Percentiles rank a stretch among this genome's conserved stretches.
Evolutionary conservation across 169 alveolate genomes (phyloP).

Genomic region (Plasmodium berghei): DNA sequence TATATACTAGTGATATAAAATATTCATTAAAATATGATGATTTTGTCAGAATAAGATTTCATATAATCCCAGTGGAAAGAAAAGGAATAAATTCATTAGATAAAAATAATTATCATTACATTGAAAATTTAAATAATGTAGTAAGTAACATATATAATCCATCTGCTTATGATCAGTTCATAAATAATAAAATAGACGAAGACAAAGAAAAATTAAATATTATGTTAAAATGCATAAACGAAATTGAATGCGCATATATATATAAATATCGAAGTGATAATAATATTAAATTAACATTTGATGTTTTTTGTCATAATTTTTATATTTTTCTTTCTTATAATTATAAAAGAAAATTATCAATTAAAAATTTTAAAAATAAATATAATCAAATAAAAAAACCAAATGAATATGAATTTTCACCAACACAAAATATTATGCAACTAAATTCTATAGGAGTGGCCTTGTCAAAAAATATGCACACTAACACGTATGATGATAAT

Average conservation of each 20-base stretch:
- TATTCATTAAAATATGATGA: slow-evolving; percentile 57
- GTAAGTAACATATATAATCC: slow-evolving; percentile 48
- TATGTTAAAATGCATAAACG: slow-evolving; percentile 49
- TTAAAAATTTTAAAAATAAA: slow-evolving; percentile 42
- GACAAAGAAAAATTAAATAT: slow-evolving; percentile 59
- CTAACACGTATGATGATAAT: neutral
- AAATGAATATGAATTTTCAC: slow-evolving; percentile 16
- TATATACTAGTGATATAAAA: slow-evolving; percentile 69
- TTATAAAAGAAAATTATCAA: slow-evolving; percentile 44
- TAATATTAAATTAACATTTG: slow-evolving; percentile 72
- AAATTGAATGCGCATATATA: slow-evolving; percentile 72
- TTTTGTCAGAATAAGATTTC: slow-evolving; percentile 63
- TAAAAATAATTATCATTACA: slow-evolving; percentile 25
- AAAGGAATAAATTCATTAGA: slow-evolving; percentile 36
- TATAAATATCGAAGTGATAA: slow-evolving; percentile 69
- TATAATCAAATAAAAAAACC: slow-evolving; percentile 8
- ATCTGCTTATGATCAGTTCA: slow-evolving; percentile 40
- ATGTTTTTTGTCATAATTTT: slow-evolving; percentile 59
- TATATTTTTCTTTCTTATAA: slow-evolving; percentile 61
- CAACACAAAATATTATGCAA: slow-evolving; percentile 51
- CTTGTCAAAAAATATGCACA: neutral
- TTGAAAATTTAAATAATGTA: slow-evolving; percentile 51
- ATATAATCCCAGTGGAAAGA: slow-evolving; percentile 54
- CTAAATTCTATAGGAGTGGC: slow-evolving; percentile 49
- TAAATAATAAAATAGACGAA: slow-evolving; percentile 20